These are phyloP conservation scores for Sanghuangporus sanghuang DNA, from an alignment of 1,284 basidiomycete genomes.

Conservation along the genomic window DNA sequence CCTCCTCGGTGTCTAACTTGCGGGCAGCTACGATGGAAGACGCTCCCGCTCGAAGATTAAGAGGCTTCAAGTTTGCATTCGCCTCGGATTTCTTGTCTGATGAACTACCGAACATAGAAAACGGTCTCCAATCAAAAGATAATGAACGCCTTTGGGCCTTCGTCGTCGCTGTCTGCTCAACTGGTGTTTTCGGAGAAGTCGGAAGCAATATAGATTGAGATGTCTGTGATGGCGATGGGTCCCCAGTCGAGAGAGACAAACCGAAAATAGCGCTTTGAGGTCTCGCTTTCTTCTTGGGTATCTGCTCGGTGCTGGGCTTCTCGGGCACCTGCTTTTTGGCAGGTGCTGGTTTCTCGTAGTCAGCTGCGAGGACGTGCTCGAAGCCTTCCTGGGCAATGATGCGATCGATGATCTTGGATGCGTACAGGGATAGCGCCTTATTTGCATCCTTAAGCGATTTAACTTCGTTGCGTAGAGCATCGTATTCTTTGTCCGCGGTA, in stretches of 20 bases:
- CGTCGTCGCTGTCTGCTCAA: slow-evolving; percentile 25
- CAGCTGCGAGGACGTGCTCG: slow-evolving; percentile 86
- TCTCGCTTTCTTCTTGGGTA: slow-evolving; percentile 38
- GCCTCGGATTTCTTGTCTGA: slow-evolving; percentile 55
- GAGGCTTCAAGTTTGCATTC: slow-evolving; percentile 54
- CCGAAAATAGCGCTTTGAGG: slow-evolving; percentile 56
- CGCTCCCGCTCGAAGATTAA: slow-evolving; percentile 65
- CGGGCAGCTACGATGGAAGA: slow-evolving; percentile 53
- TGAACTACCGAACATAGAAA: slow-evolving; percentile 56
- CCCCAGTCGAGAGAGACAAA: slow-evolving; percentile 37
- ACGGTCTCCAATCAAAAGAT: slow-evolving; percentile 76
- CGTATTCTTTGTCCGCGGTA: slow-evolving; percentile 50
- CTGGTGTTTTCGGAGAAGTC: slow-evolving; percentile 18
- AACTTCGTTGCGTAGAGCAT: slow-evolving; percentile 72
- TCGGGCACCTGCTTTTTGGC: slow-evolving; percentile 20
- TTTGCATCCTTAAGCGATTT: slow-evolving; percentile 92
- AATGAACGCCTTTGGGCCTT: slow-evolving; percentile 65
- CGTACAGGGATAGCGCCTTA: slow-evolving; percentile 89
- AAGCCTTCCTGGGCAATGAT: slow-evolving; percentile 93
- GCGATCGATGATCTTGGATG: slow-evolving; percentile 93
- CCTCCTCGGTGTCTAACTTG: slow-evolving; percentile 76
- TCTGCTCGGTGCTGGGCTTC: slow-evolving; percentile 20
- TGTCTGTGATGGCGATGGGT: slow-evolving; percentile 25
- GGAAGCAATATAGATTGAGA: slow-evolving; percentile 1
- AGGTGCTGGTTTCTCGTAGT: slow-evolving; percentile 58